phyloP scores from a whole-genome alignment of 495 filamentous ascomycete genomes.

The Geoglossum glabrum region DNA sequence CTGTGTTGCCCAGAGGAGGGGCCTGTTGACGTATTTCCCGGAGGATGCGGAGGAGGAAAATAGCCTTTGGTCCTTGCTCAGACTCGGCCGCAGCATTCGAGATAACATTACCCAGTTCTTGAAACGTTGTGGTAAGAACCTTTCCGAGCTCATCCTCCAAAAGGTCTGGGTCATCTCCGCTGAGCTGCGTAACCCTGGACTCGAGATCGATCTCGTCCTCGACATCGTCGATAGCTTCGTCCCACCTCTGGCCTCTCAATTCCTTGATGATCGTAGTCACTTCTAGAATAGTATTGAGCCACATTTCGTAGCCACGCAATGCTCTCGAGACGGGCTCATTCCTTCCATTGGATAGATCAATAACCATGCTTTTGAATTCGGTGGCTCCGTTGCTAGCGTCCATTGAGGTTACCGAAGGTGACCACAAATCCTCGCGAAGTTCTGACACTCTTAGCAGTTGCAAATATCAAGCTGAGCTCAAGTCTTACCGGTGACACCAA shows the following conservation, averaged over 20 bases:
- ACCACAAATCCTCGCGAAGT: conserved; percentile 1
- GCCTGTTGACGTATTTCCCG: conserved; percentile 50
- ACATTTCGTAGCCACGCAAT: conserved; percentile 40
- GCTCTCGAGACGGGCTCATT: conserved; percentile 40
- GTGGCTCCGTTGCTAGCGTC: conserved; percentile 34
- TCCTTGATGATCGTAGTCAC: conserved; percentile 40
- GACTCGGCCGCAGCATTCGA: conserved; percentile 22
- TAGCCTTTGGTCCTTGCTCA: conserved; percentile 31
- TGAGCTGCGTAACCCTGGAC: conserved; percentile 39
- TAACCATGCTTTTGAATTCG: conserved; percentile 31
- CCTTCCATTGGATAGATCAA: conserved; percentile 38
- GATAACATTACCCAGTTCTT: conserved; percentile 28
- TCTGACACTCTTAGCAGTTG: not conserved
- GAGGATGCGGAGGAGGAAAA: conserved; percentile 57
- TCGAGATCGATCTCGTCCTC: conserved; percentile 58
- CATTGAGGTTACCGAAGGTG: conserved; percentile 21
- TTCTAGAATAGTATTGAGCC: conserved; percentile 42
- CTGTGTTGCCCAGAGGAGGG: conserved; percentile 25
- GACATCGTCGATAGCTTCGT: conserved; percentile 52
- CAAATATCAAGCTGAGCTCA: not conserved
- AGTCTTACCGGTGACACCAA: not conserved
- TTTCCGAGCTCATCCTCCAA: conserved; percentile 39
- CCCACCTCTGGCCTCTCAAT: conserved; percentile 49
- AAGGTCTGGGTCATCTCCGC: conserved; percentile 47
- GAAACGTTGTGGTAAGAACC: conserved; percentile 37